Base-by-base conservation (phyloP, 2,329 filamentous ascomycete species). In the Didymella pomorum region DNA sequence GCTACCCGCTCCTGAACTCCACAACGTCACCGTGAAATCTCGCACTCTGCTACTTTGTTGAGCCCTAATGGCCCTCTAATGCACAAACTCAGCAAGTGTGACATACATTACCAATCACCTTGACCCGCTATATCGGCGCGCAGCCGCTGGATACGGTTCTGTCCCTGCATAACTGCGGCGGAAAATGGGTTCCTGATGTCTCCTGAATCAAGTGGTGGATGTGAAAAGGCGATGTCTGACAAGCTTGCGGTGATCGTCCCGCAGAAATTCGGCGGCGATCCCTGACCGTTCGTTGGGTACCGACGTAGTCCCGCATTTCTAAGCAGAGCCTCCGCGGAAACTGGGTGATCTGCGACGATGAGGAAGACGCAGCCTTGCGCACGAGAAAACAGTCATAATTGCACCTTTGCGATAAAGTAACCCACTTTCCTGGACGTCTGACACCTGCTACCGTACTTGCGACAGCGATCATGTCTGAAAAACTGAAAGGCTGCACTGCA, bases 41-140 rank as follows among this genome's bases (percentile, higher is more conserved):
- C 42, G 25, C 39, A 7, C 12, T 37, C 35, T 14, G 28, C 5
- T 35, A 46, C 43, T 31, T 58, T 45, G 45, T 49, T 58, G 56
- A 52, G 48, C 43, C 20, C 41, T 47, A 44, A 21, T 29, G 18
- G 14, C 33, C 20, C 21, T 33, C 35, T 35, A 55, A 29, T 3
- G n/a, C 8, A 37, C 41, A 29, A 28, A 43, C 14, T 52, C n/a
- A 39, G 37, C 28, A 52, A 39, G 43, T 49, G 37, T 49, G n/a
- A 47, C n/a, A 14, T n/a, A 12, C 20, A 59, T 59, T 59, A 59
- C 56, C 56, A 59, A 59, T 59, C 56, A 29, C 14, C 41, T 33
- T 21, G 29, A 46, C 51, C 56, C 41, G 28, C 46, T 51, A 9
- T 35, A 35, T 23, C 23, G 44, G 49, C 44, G 44, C 20, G 11